Base-by-base conservation (phyloP, 176 grass and related monocot species). In the Carex pumila region DNA sequence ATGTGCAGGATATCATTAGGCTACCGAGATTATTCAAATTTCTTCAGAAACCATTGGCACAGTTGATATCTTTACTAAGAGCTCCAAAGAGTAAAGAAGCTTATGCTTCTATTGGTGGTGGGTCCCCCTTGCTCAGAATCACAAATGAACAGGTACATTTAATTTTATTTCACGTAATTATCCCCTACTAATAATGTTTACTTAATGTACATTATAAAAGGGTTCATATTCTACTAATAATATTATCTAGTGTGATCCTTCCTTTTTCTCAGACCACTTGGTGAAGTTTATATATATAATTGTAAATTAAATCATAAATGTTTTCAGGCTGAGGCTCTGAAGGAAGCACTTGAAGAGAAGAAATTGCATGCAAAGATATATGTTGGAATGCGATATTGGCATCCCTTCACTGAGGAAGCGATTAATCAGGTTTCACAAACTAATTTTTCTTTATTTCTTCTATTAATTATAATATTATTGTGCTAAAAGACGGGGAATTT, bases 51-150 rank as follows among this genome's bases (percentile, higher is more conserved):
- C 97, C 97, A 88, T 69, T 99, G 84, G 97, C 97, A 68, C 93
- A 99, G 59, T 85, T 99, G 81, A 99, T 99, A 70, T 95, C 97
- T 83, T 74, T 85, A 66, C 79, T 91, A 50, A 94, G 93, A 89
- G 93, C 97, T 91, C 93, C 97, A 79, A 99, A 99, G 90, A 96
- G 97, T 87, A 96, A 99, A 86, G 90, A 99, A 70, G 97, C 85
- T 61, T 99, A 99, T 88, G 90, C 93, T 84, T 92, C 97, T 43
- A 99, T 99, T 62, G 97, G 97, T 82, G 93, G 97, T 65, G 97
- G 97, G 43, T 99, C 97, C 78, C 93, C 97, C 77, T 85, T 99
- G 74, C 87, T 91, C 71, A 99, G 79, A 86, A 96, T 99, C 88
- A 99, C 93, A 7, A 91, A 95, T 70, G 97, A 99, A n/a, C 97